Percentiles rank a stretch among this genome's conserved stretches.
These are phyloP conservation scores for Suhomyces wounanorum DNA, from an alignment of 1,139 yeast genomes.

Conservation along the genomic window DNA sequence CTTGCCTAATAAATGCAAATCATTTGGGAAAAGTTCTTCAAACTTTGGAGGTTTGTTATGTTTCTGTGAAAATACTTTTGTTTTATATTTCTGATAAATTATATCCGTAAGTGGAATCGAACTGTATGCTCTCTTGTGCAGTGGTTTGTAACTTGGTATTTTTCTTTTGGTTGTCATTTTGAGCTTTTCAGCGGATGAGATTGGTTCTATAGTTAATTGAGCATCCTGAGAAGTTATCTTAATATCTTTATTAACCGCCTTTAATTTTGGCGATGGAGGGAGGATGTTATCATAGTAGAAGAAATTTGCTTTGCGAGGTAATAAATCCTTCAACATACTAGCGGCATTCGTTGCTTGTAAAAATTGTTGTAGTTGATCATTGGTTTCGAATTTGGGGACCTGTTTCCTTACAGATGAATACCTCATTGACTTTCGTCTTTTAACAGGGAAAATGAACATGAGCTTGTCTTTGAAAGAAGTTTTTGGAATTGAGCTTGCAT, in stretches of 20 bases:
- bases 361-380: conserved; percentile 30
- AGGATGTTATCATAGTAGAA: conserved; percentile 26
- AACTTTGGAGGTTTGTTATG: conserved; percentile 29
- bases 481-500: background rate
- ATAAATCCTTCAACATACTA: conserved; percentile 27
- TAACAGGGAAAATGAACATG: conserved; percentile 38
- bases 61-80: conserved; percentile 29
- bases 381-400: conserved; percentile 28
- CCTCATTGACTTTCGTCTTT: conserved; percentile 38
- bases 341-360: conserved; percentile 27
- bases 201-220: conserved; percentile 4
- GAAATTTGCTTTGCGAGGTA: conserved; percentile 33
- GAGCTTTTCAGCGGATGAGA: background rate
- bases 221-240: conserved; percentile 5
- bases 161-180: background rate
- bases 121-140: conserved; percentile 8
- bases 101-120: conserved; percentile 14
- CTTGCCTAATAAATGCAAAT: conserved; percentile 23
- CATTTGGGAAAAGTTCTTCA: conserved; percentile 35
- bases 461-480: conserved; percentile 7
- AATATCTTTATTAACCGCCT: conserved; percentile 10
- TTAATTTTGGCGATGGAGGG: conserved; percentile 27
- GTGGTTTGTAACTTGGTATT: background rate
- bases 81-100: conserved; percentile 28
- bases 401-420: conserved; percentile 21